These are phyloP conservation scores for Vickermania spadyakhi DNA, from an alignment of 208 protist species.

Conservation along the genomic window DNA sequence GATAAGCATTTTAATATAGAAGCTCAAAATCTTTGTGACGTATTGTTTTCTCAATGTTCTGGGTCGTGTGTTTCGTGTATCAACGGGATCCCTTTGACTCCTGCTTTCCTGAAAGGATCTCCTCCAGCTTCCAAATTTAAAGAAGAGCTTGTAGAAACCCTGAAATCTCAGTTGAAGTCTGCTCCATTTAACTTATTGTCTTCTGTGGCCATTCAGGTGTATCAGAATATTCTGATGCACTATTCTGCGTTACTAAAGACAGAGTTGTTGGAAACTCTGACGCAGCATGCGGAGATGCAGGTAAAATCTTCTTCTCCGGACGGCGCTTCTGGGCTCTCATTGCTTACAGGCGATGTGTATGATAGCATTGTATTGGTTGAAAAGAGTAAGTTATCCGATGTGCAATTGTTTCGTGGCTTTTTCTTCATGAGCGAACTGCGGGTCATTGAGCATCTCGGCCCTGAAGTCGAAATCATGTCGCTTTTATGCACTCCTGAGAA, in stretches of 20 bases:
- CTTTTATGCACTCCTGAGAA: slow-evolving; percentile 6
- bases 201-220: neutral
- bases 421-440: slow-evolving; percentile 23
- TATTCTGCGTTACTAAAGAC: neutral
- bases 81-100: neutral
- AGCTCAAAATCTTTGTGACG: neutral
- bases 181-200: neutral
- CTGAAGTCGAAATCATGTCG: slow-evolving; percentile 21
- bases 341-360: slow-evolving; percentile 13
- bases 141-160: neutral
- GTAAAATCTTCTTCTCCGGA: neutral
- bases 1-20: neutral
- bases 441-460: slow-evolving; percentile 26
- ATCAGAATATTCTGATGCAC: neutral
- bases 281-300: too few species aligned
- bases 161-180: neutral
- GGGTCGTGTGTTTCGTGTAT: neutral
- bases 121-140: neutral
- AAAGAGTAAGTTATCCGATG: slow-evolving; percentile 10
- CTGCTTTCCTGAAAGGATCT: neutral
- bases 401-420: slow-evolving; percentile 27
- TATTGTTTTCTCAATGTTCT: neutral
- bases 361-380: slow-evolving; percentile 20
- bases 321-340: neutral
- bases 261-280: neutral